Evolutionary conservation across 345 rosid species (phyloP), one percentile per base, ranked within the genome.

Genomic region (Orychophragmus violaceus): DNA sequence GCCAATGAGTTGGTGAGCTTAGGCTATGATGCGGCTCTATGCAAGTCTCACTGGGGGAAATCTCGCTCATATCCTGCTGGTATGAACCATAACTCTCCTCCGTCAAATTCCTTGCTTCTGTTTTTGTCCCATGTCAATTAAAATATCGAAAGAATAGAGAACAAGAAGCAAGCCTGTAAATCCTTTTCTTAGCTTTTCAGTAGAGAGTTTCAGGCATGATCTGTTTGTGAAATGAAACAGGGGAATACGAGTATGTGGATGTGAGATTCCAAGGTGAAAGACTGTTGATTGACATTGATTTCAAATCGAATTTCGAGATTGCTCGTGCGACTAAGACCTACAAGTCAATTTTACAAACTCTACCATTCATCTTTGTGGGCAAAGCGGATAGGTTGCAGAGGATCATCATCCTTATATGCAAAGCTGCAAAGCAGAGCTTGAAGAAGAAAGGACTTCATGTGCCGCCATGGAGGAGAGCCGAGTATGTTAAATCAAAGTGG

Each of bases 31-130:
- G 84, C 95, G 18, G 80, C 91, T 9, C 66, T 83, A 41, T 90
- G 97, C 87, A 94, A 77, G 74, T 85, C 95, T 74, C 87, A 83
- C 39, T 94, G 97, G 97, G 99, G 84, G 58, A 88, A 84, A 74
- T 70, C 89, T 3, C 71, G 82, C 55, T 77, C 84, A 29, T 81
- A 68, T 74, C 93, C 88, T 46, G 85, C 97, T 39, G 96, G 98
- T 93, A 83, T 36, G 7, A 14, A 57, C 27, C n/a, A 2, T 64
- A 35, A 28, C 13, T 28, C 63, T 74, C 11, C 25, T 14, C 28
- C 64, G 21, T 53, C 33, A 5, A 3, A 14, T 46, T 46, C 19
- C n/a, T 28, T 30, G 7, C 45, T 22, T 21, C 24, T 19, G 69
- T 44, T 30, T 21, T 5, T 5, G 29, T 35, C 13, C n/a, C 28